Conservation (phyloP, 768 basidiomycete species). For the Phaeolepiota aurea region DNA sequence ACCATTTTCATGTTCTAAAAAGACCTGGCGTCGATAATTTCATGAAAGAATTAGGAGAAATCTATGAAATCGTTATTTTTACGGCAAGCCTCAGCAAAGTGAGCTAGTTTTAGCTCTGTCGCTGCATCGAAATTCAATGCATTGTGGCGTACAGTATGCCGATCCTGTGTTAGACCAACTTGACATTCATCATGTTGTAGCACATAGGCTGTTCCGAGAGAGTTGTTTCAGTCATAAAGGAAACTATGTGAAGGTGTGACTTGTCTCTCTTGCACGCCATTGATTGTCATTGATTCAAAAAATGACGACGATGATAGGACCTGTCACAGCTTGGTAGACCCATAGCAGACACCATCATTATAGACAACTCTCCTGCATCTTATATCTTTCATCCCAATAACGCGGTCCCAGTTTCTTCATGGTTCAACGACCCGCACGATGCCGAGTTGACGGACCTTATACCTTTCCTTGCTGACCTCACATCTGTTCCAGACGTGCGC, state of each 20-base stretch:
- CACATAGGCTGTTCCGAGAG: constrained; percentile 92
- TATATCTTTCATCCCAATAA: constrained; percentile 99
- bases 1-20: constrained; percentile 98
- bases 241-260: constrained; percentile 93
- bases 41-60: constrained; percentile 93
- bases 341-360: constrained; percentile 90
- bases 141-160: constrained; percentile 82
- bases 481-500: constrained; percentile 79
- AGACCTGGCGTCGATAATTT: constrained; percentile 97
- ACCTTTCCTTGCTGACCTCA: constrained; percentile 88
- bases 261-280: constrained; percentile 6
- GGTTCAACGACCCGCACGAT: constrained; percentile 99
- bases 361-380: constrained; percentile 98
- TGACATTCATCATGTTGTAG: constrained; percentile 84
- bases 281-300: constrained; percentile 1
- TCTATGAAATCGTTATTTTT: constrained; percentile 96
- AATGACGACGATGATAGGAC: constrained; percentile 47
- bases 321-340: constrained; percentile 94
- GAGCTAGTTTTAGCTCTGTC: too few relatives aligned
- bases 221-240: constrained; percentile 99
- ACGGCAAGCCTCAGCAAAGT: constrained; percentile 99
- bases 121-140: not conserved
- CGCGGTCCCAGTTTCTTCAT: constrained; percentile 96
- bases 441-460: constrained; percentile 94
- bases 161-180: constrained; percentile 98